These are phyloP conservation scores for Cercospora citrullina DNA, from an alignment of 2,329 filamentous ascomycete genomes.

Conservation along the genomic window DNA sequence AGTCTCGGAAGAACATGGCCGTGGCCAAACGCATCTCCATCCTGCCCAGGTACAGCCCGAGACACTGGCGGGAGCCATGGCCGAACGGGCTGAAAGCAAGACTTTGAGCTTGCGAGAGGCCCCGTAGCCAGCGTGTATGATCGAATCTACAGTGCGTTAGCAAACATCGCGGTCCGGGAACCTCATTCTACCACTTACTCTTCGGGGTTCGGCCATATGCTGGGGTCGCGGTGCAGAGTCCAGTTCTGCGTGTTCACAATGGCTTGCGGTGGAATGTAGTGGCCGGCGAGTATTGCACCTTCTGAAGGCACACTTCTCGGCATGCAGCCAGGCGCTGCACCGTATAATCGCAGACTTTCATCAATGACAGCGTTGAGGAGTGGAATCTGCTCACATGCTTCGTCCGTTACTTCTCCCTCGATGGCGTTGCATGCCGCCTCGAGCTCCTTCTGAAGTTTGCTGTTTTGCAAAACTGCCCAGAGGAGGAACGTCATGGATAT, in stretches of 20 bases:
- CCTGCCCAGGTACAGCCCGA: constrained; percentile 34
- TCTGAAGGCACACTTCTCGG: not conserved
- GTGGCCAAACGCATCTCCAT: constrained; percentile 33
- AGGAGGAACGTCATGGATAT: not conserved
- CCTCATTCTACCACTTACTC: constrained; percentile 15
- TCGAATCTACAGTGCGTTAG: not conserved
- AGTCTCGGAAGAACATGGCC: constrained; percentile 19
- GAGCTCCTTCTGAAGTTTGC: not conserved
- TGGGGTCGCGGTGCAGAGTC: constrained; percentile 31
- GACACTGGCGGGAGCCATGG: constrained; percentile 26
- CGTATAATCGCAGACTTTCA: not conserved
- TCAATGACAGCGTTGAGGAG: not conserved
- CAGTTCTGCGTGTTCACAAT: constrained; percentile 32
- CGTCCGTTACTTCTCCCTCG: not conserved
- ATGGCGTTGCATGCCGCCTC: not conserved
- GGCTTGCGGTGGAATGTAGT: not conserved
- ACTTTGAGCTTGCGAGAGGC: not conserved
- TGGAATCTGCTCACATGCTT: not conserved
- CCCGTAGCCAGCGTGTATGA: not conserved
- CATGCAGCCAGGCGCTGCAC: not conserved
- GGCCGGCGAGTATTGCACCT: not conserved
- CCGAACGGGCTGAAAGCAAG: constrained; percentile 32
- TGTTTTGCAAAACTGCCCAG: not conserved
- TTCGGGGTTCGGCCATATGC: constrained; percentile 28
- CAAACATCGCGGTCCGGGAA: not conserved